Evolutionary conservation across 2,329 filamentous ascomycete species (phyloP).

Genomic region (Fusarium sp.): DNA sequence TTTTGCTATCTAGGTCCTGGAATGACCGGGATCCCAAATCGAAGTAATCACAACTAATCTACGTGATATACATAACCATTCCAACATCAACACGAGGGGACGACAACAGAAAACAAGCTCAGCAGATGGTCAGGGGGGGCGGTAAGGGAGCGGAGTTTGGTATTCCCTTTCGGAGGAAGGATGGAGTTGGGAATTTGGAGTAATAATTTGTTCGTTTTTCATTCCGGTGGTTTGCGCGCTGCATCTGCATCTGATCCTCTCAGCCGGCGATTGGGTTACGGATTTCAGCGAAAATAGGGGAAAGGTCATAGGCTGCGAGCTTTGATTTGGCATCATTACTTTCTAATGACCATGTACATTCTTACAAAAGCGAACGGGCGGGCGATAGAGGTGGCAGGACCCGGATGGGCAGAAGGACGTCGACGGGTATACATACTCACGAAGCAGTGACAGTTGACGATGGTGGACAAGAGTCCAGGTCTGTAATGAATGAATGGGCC

Average conservation of each 20-base stretch:
- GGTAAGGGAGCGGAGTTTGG: constrained; percentile 40
- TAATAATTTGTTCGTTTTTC: constrained; percentile 47
- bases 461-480: constrained; percentile 19
- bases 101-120: constrained; percentile 1
- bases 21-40: background rate
- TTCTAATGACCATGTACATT: constrained; percentile 45
- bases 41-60: background rate
- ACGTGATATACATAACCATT: constrained; percentile 3
- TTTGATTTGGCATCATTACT: constrained; percentile 45
- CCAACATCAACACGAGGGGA: background rate
- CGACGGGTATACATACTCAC: constrained; percentile 19
- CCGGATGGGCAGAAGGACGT: constrained; percentile 30
- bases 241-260: constrained; percentile 45
- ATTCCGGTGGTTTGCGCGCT: constrained; percentile 45
- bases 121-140: constrained; percentile 11
- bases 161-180: constrained; percentile 43
- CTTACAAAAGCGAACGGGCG: constrained; percentile 40
- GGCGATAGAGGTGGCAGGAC: constrained; percentile 37
- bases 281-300: constrained; percentile 41
- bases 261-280: constrained; percentile 41
- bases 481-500: constrained; percentile 22
- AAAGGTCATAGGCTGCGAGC: constrained; percentile 42
- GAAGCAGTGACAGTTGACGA: constrained; percentile 28
- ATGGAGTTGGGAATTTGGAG: constrained; percentile 46
- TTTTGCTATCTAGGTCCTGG: background rate